A percentile compares a stretch with the other conserved stretches of the same genome.
phyloP scores from a whole-genome alignment of 208 protist species.

The Kentomonas sorsogonicus region DNA sequence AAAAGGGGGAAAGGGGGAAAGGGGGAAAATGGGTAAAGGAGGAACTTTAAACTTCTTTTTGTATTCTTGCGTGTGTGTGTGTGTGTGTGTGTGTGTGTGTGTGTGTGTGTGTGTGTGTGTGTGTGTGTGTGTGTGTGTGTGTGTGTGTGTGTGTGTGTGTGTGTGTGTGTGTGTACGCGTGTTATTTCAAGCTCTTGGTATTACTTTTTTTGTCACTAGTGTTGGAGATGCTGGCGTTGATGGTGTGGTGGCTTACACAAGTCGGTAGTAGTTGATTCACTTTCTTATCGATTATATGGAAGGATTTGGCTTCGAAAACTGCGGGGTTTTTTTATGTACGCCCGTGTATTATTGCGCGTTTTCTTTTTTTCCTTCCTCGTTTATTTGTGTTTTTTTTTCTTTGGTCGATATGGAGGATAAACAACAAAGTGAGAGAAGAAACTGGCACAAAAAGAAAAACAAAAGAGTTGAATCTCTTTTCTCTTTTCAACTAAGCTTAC shows the following conservation, averaged over 20 bases:
- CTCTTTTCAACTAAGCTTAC: too few species aligned
- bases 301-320: too few species aligned
- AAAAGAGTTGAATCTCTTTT: not conserved
- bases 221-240: too few species aligned
- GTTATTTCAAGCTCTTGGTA: too few species aligned
- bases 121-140: slow-evolving; percentile 4
- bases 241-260: too few species aligned
- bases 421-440: slow-evolving; percentile 6
- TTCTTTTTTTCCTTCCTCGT: too few species aligned
- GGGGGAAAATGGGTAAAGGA: slow-evolving; percentile 9
- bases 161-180: too few species aligned
- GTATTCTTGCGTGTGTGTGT: not conserved
- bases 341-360: too few species aligned
- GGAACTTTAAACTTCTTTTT: slow-evolving; percentile 2
- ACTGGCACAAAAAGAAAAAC: slow-evolving; percentile 10
- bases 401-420: not conserved
- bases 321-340: too few species aligned
- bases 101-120: slow-evolving; percentile 6
- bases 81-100: not conserved
- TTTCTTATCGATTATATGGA: too few species aligned
- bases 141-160: slow-evolving; percentile 1
- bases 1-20: slow-evolving; percentile 16
- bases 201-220: too few species aligned
- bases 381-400: not conserved
- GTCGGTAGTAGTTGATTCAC: too few species aligned